These are phyloP conservation scores for Hypoxylon sp. DNA, from an alignment of 2,329 filamentous ascomycete species.

Conservation along the genomic window DNA sequence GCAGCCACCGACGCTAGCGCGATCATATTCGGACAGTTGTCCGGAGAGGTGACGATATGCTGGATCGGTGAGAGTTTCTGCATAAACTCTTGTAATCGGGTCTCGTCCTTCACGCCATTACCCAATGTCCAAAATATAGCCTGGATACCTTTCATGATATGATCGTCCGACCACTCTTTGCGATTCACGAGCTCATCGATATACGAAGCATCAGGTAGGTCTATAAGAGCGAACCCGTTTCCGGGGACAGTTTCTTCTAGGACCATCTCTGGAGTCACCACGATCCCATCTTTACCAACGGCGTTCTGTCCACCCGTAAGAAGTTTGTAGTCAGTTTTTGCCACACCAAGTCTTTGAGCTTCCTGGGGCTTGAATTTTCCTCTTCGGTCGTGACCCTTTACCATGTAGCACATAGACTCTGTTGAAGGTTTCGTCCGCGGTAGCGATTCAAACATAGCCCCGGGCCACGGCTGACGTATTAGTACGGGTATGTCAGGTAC, in stretches of 20 bases:
- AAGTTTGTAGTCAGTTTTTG: conserved; percentile 64
- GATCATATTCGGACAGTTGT: conserved; percentile 81
- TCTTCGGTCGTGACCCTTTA: conserved; percentile 79
- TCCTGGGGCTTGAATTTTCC: conserved; percentile 81
- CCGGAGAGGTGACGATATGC: conserved; percentile 82
- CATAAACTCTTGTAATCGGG: conserved; percentile 77
- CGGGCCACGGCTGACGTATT: conserved; percentile 83
- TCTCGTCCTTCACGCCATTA: conserved; percentile 71
- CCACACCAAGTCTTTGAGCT: conserved; percentile 74
- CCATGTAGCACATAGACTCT: conserved; percentile 85
- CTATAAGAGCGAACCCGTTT: conserved; percentile 81
- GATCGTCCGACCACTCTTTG: conserved; percentile 75
- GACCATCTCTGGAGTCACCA: conserved; percentile 88
- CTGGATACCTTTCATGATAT: conserved; percentile 74
- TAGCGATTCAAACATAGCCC: conserved; percentile 70
- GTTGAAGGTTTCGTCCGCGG: conserved; percentile 75
- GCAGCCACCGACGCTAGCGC: conserved; percentile 74
- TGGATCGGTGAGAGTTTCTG: conserved; percentile 67
- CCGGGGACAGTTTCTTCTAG: conserved; percentile 75
- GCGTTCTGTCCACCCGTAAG: conserved; percentile 75
- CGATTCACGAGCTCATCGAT: conserved; percentile 76
- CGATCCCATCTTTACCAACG: conserved; percentile 70
- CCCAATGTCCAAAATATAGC: conserved; percentile 87
- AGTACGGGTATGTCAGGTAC: conserved; percentile 77
- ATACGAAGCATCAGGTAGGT: conserved; percentile 78